Percentiles rank a stretch among this genome's conserved stretches.
These are phyloP conservation scores for Casuarina equisetifolia DNA, from an alignment of 306 rosid genomes.

Conservation along the genomic window DNA sequence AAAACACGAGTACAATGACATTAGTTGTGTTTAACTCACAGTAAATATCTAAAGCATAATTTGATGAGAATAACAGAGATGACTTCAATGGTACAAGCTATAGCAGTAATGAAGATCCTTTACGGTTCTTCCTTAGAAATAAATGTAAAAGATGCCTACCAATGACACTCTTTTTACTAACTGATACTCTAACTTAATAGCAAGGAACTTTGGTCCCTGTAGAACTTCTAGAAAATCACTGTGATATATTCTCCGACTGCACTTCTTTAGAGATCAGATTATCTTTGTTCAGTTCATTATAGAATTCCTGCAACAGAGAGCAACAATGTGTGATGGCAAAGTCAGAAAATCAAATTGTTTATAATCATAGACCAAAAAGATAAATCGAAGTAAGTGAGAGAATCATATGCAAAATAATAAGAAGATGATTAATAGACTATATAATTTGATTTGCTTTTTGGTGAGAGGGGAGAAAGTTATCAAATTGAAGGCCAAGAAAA, in stretches of 20 bases:
- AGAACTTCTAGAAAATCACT: slow-evolving; percentile 55
- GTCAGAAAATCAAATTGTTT: slow-evolving; percentile 11
- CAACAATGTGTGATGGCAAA: background rate
- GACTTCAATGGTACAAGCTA: background rate
- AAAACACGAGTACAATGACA: background rate
- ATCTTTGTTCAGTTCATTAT: slow-evolving; percentile 40
- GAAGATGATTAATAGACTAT: background rate
- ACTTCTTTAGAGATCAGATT: slow-evolving; percentile 34
- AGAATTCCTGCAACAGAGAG: slow-evolving; percentile 49
- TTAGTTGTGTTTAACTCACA: background rate
- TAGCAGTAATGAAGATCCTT: background rate
- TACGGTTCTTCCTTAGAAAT: background rate
- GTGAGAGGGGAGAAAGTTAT: background rate
- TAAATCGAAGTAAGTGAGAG: slow-evolving; percentile 22
- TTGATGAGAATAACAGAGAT: background rate
- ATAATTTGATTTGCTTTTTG: no score
- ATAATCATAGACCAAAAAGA: slow-evolving; percentile 13
- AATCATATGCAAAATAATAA: slow-evolving; percentile 23
- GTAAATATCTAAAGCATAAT: background rate
- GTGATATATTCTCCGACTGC: slow-evolving; percentile 50
- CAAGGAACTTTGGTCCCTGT: slow-evolving; percentile 62
- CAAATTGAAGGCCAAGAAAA: no score
- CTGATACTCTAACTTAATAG: slow-evolving; percentile 65
- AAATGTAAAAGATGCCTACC: slow-evolving; percentile 50
- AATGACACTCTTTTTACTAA: slow-evolving; percentile 50